Evolutionary conservation across 495 filamentous ascomycete genomes (phyloP).

Genomic region (Aspergillus nanangensis): DNA sequence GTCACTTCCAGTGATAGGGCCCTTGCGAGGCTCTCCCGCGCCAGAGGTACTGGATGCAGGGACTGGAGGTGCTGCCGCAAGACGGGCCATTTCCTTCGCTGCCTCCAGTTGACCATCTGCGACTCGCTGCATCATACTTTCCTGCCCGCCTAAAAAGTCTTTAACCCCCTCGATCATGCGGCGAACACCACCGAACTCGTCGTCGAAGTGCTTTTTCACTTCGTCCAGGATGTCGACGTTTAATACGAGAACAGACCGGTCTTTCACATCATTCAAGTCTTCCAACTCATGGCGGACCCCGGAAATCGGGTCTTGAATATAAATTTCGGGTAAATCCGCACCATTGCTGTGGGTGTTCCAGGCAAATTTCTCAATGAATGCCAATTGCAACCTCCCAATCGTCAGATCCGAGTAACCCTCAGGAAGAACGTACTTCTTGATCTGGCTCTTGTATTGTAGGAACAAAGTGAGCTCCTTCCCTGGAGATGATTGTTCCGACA

Average conservation of each 20-base stretch:
- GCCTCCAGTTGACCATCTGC: constrained; percentile 88
- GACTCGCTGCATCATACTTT: constrained; percentile 74
- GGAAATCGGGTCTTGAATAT: constrained; percentile 92
- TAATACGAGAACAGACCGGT: constrained; percentile 86
- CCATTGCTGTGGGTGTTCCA: constrained; percentile 97
- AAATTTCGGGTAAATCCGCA: constrained; percentile 89
- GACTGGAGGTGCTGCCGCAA: constrained; percentile 62
- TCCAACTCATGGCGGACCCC: constrained; percentile 95
- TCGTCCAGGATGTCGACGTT: constrained; percentile 96
- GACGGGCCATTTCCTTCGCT: constrained; percentile 81
- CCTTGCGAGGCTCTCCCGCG: constrained; percentile 11
- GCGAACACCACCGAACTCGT: constrained; percentile 77
- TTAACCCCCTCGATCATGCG: constrained; percentile 77
- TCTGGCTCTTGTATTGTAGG: constrained; percentile 91
- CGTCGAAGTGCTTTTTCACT: constrained; percentile 93
- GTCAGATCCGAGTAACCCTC: constrained; percentile 81
- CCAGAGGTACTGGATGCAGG: constrained; percentile 22
- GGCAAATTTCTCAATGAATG: constrained; percentile 99
- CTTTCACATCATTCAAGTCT: constrained; percentile 91
- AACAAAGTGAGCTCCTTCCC: constrained; percentile 94
- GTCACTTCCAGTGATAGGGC: constrained; percentile 29
- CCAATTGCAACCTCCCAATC: constrained; percentile 81
- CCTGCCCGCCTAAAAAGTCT: constrained; percentile 74
- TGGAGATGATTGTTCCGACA: constrained; percentile 68
- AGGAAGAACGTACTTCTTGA: constrained; percentile 89